These are phyloP conservation scores for Penicillium palitans DNA, from an alignment of 2,329 filamentous ascomycete species.

Conservation along the genomic window DNA sequence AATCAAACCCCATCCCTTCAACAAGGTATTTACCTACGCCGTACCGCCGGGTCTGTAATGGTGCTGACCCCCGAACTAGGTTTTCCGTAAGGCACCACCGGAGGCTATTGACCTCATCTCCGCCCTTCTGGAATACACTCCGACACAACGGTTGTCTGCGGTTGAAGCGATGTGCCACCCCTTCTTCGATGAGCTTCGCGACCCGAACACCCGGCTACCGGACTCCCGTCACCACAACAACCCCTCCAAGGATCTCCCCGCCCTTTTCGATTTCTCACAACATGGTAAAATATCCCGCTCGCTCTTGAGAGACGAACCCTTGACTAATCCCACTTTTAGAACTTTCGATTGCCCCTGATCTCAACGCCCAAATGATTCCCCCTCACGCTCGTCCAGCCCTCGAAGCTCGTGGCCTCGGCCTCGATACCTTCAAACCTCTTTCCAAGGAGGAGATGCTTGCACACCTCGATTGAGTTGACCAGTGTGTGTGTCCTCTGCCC, in stretches of 20 bases:
- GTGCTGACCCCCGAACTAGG: conserved; percentile 49
- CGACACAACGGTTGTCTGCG: conserved; percentile 88
- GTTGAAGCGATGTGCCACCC: conserved; percentile 97
- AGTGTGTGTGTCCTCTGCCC: conserved; percentile 32
- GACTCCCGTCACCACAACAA: conserved; percentile 89
- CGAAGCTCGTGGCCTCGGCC: conserved; percentile 76
- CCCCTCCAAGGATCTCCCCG: conserved; percentile 76
- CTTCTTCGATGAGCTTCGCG: conserved; percentile 95
- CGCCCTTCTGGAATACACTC: conserved; percentile 91
- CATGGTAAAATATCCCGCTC: conserved; percentile 67
- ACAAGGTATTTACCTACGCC: conserved; percentile 62
- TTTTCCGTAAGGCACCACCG: conserved; percentile 92
- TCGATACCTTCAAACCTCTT: conserved; percentile 90
- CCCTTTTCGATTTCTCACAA: conserved; percentile 87
- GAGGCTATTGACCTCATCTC: conserved; percentile 96
- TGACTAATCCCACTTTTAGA: conserved; percentile 56
- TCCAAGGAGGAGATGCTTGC: conserved; percentile 97
- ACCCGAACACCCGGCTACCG: conserved; percentile 85
- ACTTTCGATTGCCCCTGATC: conserved; percentile 86
- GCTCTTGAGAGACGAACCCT: not conserved
- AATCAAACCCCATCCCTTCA: conserved; percentile 99
- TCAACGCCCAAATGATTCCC: conserved; percentile 88
- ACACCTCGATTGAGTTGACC: conserved; percentile 76
- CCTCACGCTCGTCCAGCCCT: conserved; percentile 74
- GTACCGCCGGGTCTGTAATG: not conserved